Evolutionary conservation across 2,329 filamentous ascomycete species (phyloP).

Genomic region (Keithomyces neogunnii): DNA sequence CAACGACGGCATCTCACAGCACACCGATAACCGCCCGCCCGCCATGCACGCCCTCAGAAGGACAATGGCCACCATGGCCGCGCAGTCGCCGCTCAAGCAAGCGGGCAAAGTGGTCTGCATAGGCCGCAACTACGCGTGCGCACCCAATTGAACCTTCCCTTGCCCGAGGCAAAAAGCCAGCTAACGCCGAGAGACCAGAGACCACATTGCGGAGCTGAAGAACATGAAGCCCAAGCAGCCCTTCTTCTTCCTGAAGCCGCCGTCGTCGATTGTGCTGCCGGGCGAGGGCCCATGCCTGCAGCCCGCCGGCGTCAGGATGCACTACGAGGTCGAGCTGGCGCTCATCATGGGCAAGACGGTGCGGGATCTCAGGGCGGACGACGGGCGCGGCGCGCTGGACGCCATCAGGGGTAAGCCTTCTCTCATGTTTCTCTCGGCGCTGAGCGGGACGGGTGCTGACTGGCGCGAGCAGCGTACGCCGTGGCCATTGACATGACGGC

Average conservation of each 20-base stretch:
- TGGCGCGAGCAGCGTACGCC: slow-evolving; percentile 58
- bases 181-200: slow-evolving; percentile 39
- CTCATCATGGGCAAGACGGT: slow-evolving; percentile 78
- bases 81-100: slow-evolving; percentile 31
- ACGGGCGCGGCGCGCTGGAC: slow-evolving; percentile 68
- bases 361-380: slow-evolving; percentile 65
- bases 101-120: slow-evolving; percentile 82
- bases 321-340: slow-evolving; percentile 93
- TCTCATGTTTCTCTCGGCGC: not conserved
- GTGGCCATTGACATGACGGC: slow-evolving; percentile 96
- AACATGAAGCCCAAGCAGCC: slow-evolving; percentile 84
- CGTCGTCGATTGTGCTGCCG: slow-evolving; percentile 75
- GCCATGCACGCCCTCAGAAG: slow-evolving; percentile 29
- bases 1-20: too few species aligned
- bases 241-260: slow-evolving; percentile 97
- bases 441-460: not conserved
- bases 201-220: slow-evolving; percentile 89
- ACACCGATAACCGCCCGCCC: not conserved
- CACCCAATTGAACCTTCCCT: slow-evolving; percentile 9
- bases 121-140: slow-evolving; percentile 90
- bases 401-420: slow-evolving; percentile 60
- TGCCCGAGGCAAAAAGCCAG: not conserved
- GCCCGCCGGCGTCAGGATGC: slow-evolving; percentile 74
- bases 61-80: slow-evolving; percentile 29
- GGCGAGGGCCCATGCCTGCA: slow-evolving; percentile 71